A percentile compares a stretch with the other conserved stretches of the same genome.
These are phyloP conservation scores for Candolleomyces eurysporus DNA, from an alignment of 768 basidiomycete genomes.

Conservation along the genomic window DNA sequence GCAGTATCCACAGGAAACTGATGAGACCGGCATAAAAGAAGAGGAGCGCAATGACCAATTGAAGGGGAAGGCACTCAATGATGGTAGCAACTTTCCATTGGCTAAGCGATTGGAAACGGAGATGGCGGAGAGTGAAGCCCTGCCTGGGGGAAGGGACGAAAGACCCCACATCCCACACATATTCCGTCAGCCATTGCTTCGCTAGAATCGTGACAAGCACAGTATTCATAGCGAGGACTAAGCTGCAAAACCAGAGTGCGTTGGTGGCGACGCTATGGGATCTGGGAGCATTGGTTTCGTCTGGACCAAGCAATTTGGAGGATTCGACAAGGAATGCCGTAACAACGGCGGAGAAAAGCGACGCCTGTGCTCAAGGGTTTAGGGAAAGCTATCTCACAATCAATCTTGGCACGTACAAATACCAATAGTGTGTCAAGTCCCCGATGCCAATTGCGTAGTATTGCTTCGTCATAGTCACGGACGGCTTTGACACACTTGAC, in stretches of 20 bases:
- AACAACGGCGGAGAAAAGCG: constrained; percentile 7
- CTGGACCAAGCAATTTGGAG: neutral
- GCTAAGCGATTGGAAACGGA: neutral
- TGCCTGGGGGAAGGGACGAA: neutral
- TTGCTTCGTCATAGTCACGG: neutral
- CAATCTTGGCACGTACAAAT: neutral
- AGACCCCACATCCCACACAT: neutral
- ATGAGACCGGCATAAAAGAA: neutral
- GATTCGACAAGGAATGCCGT: constrained; percentile 2
- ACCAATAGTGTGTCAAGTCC: neutral
- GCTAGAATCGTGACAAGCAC: neutral
- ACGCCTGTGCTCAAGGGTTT: neutral
- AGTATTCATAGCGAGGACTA: neutral
- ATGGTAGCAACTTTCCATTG: neutral
- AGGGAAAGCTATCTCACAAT: neutral
- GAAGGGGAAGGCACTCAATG: constrained; percentile 1
- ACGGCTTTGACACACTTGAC: neutral
- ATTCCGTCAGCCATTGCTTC: constrained; percentile 5
- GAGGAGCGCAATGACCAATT: neutral
- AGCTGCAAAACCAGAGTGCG: neutral
- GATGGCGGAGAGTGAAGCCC: neutral
- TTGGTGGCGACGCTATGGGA: neutral
- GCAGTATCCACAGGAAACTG: neutral
- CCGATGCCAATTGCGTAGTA: neutral
- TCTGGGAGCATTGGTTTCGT: neutral